A percentile compares a stretch with the other conserved stretches of the same genome.
Conservation (phyloP, 352 stramenopile species). For the Halophytophthora batemanensis region DNA sequence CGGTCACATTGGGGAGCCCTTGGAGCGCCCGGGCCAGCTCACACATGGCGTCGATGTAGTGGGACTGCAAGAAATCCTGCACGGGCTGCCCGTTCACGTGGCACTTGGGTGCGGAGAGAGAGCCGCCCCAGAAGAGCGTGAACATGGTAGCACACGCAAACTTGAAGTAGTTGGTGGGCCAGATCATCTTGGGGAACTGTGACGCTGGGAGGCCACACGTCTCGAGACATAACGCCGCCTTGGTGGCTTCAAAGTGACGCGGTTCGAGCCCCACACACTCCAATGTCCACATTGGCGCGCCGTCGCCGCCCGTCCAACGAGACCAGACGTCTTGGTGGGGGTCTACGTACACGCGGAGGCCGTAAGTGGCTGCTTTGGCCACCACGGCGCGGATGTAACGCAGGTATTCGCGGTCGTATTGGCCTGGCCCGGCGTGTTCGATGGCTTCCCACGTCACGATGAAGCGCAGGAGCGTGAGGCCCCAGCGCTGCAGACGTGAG, state of each 20-base stretch:
- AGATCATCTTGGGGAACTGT: slow-evolving; percentile 89
- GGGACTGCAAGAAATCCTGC: slow-evolving; percentile 85
- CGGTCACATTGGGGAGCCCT: slow-evolving; percentile 81
- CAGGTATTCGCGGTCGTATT: slow-evolving; percentile 87
- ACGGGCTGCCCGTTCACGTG: slow-evolving; percentile 71
- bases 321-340: slow-evolving; percentile 92
- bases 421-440: slow-evolving; percentile 76
- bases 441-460: slow-evolving; percentile 91
- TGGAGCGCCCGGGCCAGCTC: slow-evolving; percentile 57
- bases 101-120: slow-evolving; percentile 64
- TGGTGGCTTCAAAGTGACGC: slow-evolving; percentile 65
- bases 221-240: slow-evolving; percentile 73
- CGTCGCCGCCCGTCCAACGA: slow-evolving; percentile 87
- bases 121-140: slow-evolving; percentile 87
- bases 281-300: slow-evolving; percentile 88
- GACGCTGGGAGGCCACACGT: slow-evolving; percentile 33
- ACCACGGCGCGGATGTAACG: slow-evolving; percentile 69
- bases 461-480: slow-evolving; percentile 79
- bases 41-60: slow-evolving; percentile 79
- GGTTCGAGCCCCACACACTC: slow-evolving; percentile 75
- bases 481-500: slow-evolving; percentile 71
- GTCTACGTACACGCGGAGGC: slow-evolving; percentile 88
- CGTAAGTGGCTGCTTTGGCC: slow-evolving; percentile 51
- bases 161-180: slow-evolving; percentile 91
- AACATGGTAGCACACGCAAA: slow-evolving; percentile 90